A percentile compares a stretch with the other conserved stretches of the same genome.
phyloP scores from a whole-genome alignment of 768 basidiomycete species.

The Jaapia argillacea region DNA sequence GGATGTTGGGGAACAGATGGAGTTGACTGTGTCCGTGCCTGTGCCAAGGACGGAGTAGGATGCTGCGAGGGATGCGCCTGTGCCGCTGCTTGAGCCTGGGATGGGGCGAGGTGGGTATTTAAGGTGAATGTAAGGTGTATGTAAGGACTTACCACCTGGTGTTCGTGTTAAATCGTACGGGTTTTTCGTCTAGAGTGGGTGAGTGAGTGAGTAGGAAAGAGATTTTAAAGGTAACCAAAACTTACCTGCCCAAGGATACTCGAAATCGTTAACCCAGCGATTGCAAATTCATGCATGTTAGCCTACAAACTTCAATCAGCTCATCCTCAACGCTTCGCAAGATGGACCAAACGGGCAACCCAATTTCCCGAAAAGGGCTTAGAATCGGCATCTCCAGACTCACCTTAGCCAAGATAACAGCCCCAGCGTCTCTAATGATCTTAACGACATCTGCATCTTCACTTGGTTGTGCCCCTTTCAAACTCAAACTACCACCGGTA shows the following conservation, averaged over 20 bases:
- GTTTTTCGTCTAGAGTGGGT: conserved; percentile 1
- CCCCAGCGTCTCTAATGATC: not conserved
- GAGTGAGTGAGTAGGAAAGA: too few relatives aligned
- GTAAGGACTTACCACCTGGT: not conserved
- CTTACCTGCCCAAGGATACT: not conserved
- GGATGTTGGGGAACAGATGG: not conserved
- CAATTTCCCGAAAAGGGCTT: too few relatives aligned
- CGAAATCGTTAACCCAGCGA: not conserved
- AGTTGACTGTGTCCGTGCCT: not conserved
- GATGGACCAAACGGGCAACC: too few relatives aligned
- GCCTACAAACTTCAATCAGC: not conserved
- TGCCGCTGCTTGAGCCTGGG: not conserved
- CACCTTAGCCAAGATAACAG: not conserved
- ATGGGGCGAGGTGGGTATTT: not conserved
- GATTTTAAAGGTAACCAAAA: not conserved
- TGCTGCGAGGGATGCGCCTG: not conserved
- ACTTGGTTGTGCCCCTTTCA: not conserved
- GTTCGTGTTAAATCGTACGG: conserved; percentile 1
- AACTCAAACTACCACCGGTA: not conserved
- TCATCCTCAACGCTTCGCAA: too few relatives aligned
- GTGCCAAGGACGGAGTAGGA: not conserved
- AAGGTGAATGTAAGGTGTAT: not conserved
- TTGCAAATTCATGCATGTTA: conserved; percentile 1
- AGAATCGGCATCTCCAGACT: too few relatives aligned
- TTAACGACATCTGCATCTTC: not conserved